These are phyloP conservation scores for Leccinum longicurvipes DNA, from an alignment of 768 basidiomycete species.

Conservation along the genomic window DNA sequence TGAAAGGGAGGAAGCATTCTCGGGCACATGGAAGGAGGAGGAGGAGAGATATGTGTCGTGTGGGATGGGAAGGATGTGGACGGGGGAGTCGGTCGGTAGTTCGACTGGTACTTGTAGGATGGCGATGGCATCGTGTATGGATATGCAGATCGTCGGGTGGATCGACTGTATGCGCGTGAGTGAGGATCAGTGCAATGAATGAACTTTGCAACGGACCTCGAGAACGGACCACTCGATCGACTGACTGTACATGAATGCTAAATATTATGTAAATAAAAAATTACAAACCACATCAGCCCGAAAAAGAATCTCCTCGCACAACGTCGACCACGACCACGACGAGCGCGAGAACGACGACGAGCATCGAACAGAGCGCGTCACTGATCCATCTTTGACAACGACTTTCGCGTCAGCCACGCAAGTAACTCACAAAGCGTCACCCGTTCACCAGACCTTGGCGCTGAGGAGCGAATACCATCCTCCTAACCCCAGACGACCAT, in stretches of 20 bases:
- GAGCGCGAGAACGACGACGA: slow-evolving; percentile 16
- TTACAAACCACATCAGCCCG: slow-evolving; percentile 8
- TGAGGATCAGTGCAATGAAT: slow-evolving; percentile 5
- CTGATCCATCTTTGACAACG: slow-evolving; percentile 5
- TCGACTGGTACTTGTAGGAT: slow-evolving; percentile 61
- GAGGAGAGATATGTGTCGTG: too few species aligned
- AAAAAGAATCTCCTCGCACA: slow-evolving; percentile 18
- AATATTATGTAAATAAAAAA: slow-evolving; percentile 1
- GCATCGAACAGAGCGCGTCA: slow-evolving; percentile 19
- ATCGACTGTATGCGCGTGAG: slow-evolving; percentile 52
- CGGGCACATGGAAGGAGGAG: too few species aligned
- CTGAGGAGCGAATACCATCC: slow-evolving; percentile 26
- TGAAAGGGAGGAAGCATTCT: not conserved
- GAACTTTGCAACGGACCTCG: slow-evolving; percentile 18
- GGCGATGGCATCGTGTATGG: slow-evolving; percentile 34
- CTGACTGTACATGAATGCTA: slow-evolving; percentile 6
- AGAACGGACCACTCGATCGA: slow-evolving; percentile 22
- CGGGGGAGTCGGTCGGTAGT: slow-evolving; percentile 40
- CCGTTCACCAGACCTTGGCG: slow-evolving; percentile 9
- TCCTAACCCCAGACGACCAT: slow-evolving; percentile 24
- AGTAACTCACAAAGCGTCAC: not conserved
- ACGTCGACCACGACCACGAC: slow-evolving; percentile 25
- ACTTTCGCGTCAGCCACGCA: not conserved
- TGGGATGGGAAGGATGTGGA: slow-evolving; percentile 39
- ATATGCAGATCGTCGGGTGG: slow-evolving; percentile 63